A percentile compares a stretch with the other conserved stretches of the same genome.
phyloP scores from a whole-genome alignment of 2,329 filamentous ascomycete genomes.

The Aspergillus novofumigatus region DNA sequence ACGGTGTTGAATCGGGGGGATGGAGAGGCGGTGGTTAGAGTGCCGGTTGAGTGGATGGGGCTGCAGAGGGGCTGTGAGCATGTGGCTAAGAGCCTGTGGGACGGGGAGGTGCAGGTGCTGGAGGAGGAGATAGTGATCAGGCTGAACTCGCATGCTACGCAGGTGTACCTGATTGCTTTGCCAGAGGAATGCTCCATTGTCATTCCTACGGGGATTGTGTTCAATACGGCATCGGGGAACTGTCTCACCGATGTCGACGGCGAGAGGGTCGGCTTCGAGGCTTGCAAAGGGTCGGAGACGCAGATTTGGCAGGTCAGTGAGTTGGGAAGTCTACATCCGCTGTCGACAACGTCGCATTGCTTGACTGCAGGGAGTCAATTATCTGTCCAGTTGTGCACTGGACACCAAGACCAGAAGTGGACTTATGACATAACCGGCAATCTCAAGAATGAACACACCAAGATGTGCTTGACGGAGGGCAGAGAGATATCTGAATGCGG shows the following conservation, averaged over 20 bases:
- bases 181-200: conserved; percentile 20
- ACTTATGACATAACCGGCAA: conserved; percentile 44
- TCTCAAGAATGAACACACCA: conserved; percentile 32
- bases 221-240: conserved; percentile 46
- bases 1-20: conserved; percentile 45
- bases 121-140: conserved; percentile 21
- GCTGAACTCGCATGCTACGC: conserved; percentile 39
- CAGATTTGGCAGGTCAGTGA: conserved; percentile 43
- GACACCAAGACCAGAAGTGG: conserved; percentile 37
- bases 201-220: conserved; percentile 47
- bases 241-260: conserved; percentile 37
- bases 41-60: conserved; percentile 37
- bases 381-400: conserved; percentile 12
- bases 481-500: conserved; percentile 30
- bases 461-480: conserved; percentile 40
- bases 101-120: conserved; percentile 26
- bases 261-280: conserved; percentile 28
- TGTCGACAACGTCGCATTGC: conserved; percentile 34
- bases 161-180: conserved; percentile 42
- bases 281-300: conserved; percentile 36
- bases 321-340: conserved; percentile 35
- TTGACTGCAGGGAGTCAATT: conserved; percentile 23
- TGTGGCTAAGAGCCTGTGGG: conserved; percentile 44
- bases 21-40: conserved; percentile 20
- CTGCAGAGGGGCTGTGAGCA: conserved; percentile 28